Conservation (phyloP, 441 rosid genomes). For the Euphorbia schlechtendalii region DNA sequence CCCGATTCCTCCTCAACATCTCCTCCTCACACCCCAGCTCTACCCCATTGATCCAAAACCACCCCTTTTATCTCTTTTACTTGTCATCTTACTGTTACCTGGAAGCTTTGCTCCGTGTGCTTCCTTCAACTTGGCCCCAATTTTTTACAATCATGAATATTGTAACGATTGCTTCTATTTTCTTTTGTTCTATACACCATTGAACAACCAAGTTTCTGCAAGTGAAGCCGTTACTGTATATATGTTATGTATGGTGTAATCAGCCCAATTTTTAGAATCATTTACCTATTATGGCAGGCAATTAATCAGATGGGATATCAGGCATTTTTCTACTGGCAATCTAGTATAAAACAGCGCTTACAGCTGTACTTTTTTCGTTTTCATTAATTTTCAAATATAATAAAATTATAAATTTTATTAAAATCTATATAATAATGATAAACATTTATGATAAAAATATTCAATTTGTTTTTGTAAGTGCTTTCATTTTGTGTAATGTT, state of each 20-base stretch:
- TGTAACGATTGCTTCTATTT: neutral
- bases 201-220: neutral
- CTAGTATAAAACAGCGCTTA: no score
- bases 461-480: no score
- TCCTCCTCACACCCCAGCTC: conserved; percentile 22
- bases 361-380: no score
- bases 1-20: conserved; percentile 47
- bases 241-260: neutral
- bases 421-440: no score
- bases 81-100: neutral
- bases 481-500: no score
- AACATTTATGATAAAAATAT: no score
- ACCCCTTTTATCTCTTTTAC: neutral
- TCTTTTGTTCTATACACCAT: neutral
- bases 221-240: neutral
- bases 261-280: neutral
- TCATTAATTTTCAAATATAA: no score
- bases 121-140: neutral
- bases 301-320: no score
- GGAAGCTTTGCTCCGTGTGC: neutral
- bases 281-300: neutral
- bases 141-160: neutral
- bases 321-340: neutral
- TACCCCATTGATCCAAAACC: conserved; percentile 19
- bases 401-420: no score